Evolutionary conservation across 345 rosid species (phyloP), one percentile per base, ranked within the genome.

Genomic region (Linum lewisii): DNA sequence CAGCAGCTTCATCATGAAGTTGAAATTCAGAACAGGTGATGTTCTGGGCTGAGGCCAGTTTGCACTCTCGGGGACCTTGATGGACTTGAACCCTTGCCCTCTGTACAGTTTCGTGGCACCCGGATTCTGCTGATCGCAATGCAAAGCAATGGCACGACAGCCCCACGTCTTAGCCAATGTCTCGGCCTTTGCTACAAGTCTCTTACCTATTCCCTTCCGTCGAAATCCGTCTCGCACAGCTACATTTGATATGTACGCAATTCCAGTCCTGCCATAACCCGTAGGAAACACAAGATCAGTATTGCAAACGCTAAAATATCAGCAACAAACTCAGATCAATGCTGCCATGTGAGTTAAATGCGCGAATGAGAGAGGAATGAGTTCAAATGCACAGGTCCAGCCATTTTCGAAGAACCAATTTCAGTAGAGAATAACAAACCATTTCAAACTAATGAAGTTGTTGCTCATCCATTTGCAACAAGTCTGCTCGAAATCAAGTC

Each of bases 1-100:
- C 44, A 90, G 63, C 61, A 89, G 97, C 77, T 93, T 93, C 95
- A 87, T 87, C 99, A 93, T 93, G 73, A 93, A 85, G 76, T 36
- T 70, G 72, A 85, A 87, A 60, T 74, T 77, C 23, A 81, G 25
- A 66, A 84, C 89, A 0, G 88, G 90, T 2, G 92, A 66, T 13
- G 80, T 84, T 78, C 64, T 84, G 0, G 94, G 99, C 50, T 68
- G 71, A 1, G 97, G 97, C 95, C 95, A 89, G 58, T 73, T 81
- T 15, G 95, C 94, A 56, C 92, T 90, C 65, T 81, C 88, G 0
- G 97, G 92, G 49, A 82, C 87, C 75, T 78, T 81, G 13, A 93
- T 74, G 66, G 75, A 73, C 69, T 74, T 85, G 69, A 79, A 89
- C 55, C 95, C 91, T 72, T 77, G 90, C 60, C 81, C 80, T 76